Evolutionary conservation across 208 protist genomes (phyloP), one percentile per base, ranked within the genome.

Genomic region (Kentomonas sorsogonicus): DNA sequence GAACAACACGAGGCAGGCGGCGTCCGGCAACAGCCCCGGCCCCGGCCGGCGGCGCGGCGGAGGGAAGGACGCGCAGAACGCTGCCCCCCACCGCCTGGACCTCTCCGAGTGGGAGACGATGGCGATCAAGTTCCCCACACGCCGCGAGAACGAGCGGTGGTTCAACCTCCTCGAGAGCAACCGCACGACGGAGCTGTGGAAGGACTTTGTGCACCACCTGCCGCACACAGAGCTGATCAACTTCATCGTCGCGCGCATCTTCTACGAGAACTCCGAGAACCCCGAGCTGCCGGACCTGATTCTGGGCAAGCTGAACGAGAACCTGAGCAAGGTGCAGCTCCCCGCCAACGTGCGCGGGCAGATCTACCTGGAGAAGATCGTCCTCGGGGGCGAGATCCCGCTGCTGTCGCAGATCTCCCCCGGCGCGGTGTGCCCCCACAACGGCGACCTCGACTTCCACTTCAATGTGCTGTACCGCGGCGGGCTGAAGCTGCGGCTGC

Each of bases 381-480:
- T 77, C 50, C 66, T 94, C 16, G 87, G 87, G 1, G 80, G 73
- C 16, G 83, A 94, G 65, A 75, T 91, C 13, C 87, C 87, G 30
- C 71, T 94, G 4, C 68, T 94, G 51, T 72, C 48, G 55, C 72
- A 76, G 46, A 75, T 90, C 10, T 81, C 79, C 60, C 76, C 86
- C n/a, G 68, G 69, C 3, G 46, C 40, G 2, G 16, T 90, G 1
- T 72, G 69, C 10, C 39, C 66, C 10, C n/a, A n/a, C n/a, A 78
- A 60, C 31, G 83, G 87, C 3, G 83, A 94, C 54, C 51, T 90
- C 1, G 71, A 85, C 36, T 86, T 94, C 44, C 81, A 89, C 69
- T 91, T 94, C 60, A 79, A 94, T 51, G 55, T 94, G 43, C 67
- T 89, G 5, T 94, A 94, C 66, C 83, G 83, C 26, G 87, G 87